Base-by-base conservation (phyloP, 169 alveolate species). In the Eimeria acervulina region DNA sequence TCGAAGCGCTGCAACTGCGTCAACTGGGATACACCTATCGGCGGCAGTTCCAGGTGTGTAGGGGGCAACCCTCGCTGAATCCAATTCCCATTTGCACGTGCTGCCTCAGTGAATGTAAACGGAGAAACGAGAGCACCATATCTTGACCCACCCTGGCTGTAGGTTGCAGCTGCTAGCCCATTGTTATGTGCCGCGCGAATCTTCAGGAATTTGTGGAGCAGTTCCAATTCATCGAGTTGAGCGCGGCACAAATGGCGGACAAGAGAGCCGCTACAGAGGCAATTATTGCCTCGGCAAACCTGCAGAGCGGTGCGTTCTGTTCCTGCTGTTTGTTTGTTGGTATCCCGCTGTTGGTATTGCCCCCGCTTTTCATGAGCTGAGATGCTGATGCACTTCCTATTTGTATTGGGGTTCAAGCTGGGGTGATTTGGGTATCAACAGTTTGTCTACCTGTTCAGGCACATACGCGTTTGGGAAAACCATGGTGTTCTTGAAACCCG, bases 11-110 rank as follows among this genome's bases (percentile, higher is more conserved):
- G 47, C 98, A 98, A 52, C 97, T 98, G 52, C 95, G 99, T 36
- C 97, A 98, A 85, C 97, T 98, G 40, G 99, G 99, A 28, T 98
- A 97, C 85, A 98, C 99, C 4, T 98, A 98, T 95, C 94, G 99
- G 59, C 76, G 96, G 33, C 72, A 90, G 21, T 93, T 93, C 51
- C 80, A 93, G 89, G 96, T 63, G 59, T 5, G 87, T 47, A 19
- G 6, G 44, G 28, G 36, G 31, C 28, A 81, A 19, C 42, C 7
- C 31, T 76, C 13, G 28, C 44, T 66, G 78, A 6, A 5, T 28
- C 28, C 13, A 5, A n/a, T 5, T 4, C 40, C 40, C 78, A 66
- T 7, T 17, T 28, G 36, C 28, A 23, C 47, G 96, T 99, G 33
- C 96, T 23, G 36, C n/a, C 40, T 1, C 36, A 70, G 81, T 23